A percentile compares a stretch with the other conserved stretches of the same genome.
These are phyloP conservation scores for Schoenoplectus triqueter DNA, from an alignment of 202 grass and related monocot species.

Conservation along the genomic window DNA sequence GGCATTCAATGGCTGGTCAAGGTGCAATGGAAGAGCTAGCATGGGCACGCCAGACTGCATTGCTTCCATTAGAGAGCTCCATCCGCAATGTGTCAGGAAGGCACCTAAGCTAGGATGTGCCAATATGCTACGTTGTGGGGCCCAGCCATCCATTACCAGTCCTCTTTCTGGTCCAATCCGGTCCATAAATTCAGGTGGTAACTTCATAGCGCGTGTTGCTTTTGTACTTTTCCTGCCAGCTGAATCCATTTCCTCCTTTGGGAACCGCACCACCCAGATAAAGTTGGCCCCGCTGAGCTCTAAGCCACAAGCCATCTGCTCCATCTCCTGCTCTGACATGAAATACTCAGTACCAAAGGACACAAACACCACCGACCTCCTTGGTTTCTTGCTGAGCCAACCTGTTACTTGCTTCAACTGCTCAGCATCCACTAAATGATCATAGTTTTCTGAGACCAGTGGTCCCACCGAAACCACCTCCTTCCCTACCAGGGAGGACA, in stretches of 20 bases:
- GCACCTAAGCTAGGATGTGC: constrained; percentile 46
- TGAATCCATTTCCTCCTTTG: background rate
- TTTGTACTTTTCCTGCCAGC: background rate
- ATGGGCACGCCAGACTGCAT: constrained; percentile 53
- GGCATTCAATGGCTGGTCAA: constrained; percentile 57
- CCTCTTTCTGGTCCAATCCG: constrained; percentile 34
- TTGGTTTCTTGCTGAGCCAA: constrained; percentile 55
- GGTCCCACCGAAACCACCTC: constrained; percentile 62
- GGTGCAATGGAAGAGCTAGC: constrained; percentile 64
- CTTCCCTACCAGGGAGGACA: constrained; percentile 53
- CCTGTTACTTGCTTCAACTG: constrained; percentile 30
- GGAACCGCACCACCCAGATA: constrained; percentile 70
- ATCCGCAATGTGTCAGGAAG: constrained; percentile 78
- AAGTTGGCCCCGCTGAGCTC: constrained; percentile 55
- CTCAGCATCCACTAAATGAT: background rate
- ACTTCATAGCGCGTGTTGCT: background rate
- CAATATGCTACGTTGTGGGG: constrained; percentile 60
- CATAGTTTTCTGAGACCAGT: constrained; percentile 42
- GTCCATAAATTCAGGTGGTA: constrained; percentile 43
- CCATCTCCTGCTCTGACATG: constrained; percentile 57
- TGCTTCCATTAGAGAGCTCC: constrained; percentile 70
- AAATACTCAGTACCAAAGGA: constrained; percentile 81
- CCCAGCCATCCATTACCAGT: constrained; percentile 73
- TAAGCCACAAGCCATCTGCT: constrained; percentile 57
- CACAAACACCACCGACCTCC: constrained; percentile 58